phyloP scores from a whole-genome alignment of 257 asterid genomes.

The Solanum sparsipilum region DNA sequence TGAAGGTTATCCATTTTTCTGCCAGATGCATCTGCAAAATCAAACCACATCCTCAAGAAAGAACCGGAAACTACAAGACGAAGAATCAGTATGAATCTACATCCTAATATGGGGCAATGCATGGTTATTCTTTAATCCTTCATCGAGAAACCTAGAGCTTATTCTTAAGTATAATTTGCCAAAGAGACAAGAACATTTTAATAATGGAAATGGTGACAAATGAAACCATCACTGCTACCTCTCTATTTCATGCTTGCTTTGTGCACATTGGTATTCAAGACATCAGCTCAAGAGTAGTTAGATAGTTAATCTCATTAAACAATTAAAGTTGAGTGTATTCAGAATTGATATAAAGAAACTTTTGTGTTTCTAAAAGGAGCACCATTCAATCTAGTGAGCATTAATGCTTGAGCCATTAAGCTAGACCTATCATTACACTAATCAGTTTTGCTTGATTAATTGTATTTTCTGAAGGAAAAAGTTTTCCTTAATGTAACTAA shows the following conservation, averaged over 20 bases:
- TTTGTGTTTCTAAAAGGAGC: background rate
- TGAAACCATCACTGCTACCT: background rate
- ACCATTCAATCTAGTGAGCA: background rate
- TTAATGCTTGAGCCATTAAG: background rate
- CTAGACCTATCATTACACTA: background rate
- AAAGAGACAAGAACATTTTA: background rate
- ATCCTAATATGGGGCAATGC: background rate
- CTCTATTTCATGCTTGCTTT: background rate
- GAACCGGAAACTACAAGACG: background rate
- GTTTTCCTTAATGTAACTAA: background rate
- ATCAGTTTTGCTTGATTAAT: background rate
- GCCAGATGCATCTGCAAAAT: constrained; percentile 52
- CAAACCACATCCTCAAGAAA: constrained; percentile 10
- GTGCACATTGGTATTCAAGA: background rate
- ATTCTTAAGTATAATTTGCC: background rate
- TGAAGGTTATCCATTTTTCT: constrained; percentile 43
- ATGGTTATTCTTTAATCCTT: background rate
- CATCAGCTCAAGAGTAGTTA: background rate
- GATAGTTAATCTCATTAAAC: background rate
- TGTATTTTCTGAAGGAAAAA: background rate
- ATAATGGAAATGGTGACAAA: background rate
- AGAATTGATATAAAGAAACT: background rate
- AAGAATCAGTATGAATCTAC: background rate
- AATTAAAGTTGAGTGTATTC: background rate
- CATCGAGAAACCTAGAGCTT: background rate